Evolutionary conservation across 2,329 filamentous ascomycete genomes (phyloP), one percentile per base, ranked within the genome.

Genomic region (Ustilaginoidea virens): DNA sequence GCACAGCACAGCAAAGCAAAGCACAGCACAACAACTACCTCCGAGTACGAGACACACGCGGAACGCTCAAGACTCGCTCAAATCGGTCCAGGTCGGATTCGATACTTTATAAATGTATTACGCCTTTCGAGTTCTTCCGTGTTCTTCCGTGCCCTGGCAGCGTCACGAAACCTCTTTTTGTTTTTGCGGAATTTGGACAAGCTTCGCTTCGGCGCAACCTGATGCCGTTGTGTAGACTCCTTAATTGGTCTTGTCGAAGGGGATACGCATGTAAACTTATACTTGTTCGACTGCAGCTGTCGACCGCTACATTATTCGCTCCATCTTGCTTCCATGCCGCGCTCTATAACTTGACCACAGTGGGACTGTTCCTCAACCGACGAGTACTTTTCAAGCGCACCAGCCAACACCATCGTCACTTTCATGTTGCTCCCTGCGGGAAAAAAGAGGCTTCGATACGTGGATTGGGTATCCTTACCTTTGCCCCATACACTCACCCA

Each of bases 401-500:
- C 36, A 40, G 36, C 43, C 45, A 47, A 44, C 44, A 39, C 31
- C 34, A 37, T 38, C 33, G 31, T 42, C 38, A 41, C 40, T 37
- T 36, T 46, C 39, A 38, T 43, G 34, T 39, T 45, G 39, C 37
- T 42, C 40, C 39, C 43, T 52, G 49, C 49, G 45, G 49, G 47
- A n/a, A 48, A 45, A 49, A 47, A 43, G 46, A 45, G 42, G 40
- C 43, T 43, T 47, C 44, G 41, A 45, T 49, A 42, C 45, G 40
- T 51, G 45, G 42, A 52, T 54, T 53, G 51, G 51, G 51, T 53
- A 55, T 46, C 49, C 47, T 37, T 53, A 53, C 49, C 43, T 50
- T 41, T 42, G 46, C 43, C 46, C 49, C 48, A 52, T 52, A 45
- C 36, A 35, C 38, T 33, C 37, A 38, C 34, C 38, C 38, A 39